Base-by-base conservation (phyloP, 805 yeast species). In the Lipomyces lipofer region DNA sequence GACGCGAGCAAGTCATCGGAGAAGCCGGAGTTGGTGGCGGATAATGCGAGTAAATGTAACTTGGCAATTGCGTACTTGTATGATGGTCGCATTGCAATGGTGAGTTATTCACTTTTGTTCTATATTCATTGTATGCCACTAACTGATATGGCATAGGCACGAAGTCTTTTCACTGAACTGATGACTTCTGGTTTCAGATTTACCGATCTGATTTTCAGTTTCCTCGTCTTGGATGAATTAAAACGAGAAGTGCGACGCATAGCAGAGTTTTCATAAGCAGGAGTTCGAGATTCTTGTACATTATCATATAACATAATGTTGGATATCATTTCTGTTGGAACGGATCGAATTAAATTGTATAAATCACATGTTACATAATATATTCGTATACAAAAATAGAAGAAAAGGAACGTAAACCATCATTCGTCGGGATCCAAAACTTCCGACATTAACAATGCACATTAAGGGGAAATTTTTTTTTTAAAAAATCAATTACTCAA, bases 51-150 rank as follows among this genome's bases (percentile, higher is more conserved):
- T 12, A 54, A 48, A 43, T 43, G 48, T 19, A 56, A 56, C 22
- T 29, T 47, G 8, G 60, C 60, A 9, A 27, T 56, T 10, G 60
- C 59, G 12, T 47, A 54, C 28, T 30, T 56, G n/a, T 46, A 56
- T 33, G 60, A 56, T 38, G 58, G 60, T 13, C 45, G 50, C 27
- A 29, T 43, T 24, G 51, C 48, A 13, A 25, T 33, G 39, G 54
- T 50, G 28, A 8, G 43, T 35, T 24, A n/a, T 25, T n/a, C n/a
- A n/a, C n/a, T n/a, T n/a, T n/a, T n/a, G n/a, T n/a, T n/a, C n/a
- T n/a, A n/a, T n/a, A n/a, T n/a, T n/a, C n/a, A n/a, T n/a, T n/a
- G n/a, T n/a, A n/a, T n/a, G n/a, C n/a, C n/a, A n/a, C n/a, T n/a
- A n/a, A n/a, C n/a, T n/a, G n/a, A n/a, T n/a, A n/a, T n/a, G n/a